Evolutionary conservation across 176 grass and related monocot species (phyloP), one percentile per base, ranked within the genome.

Genomic region (Triticum monococcum): DNA sequence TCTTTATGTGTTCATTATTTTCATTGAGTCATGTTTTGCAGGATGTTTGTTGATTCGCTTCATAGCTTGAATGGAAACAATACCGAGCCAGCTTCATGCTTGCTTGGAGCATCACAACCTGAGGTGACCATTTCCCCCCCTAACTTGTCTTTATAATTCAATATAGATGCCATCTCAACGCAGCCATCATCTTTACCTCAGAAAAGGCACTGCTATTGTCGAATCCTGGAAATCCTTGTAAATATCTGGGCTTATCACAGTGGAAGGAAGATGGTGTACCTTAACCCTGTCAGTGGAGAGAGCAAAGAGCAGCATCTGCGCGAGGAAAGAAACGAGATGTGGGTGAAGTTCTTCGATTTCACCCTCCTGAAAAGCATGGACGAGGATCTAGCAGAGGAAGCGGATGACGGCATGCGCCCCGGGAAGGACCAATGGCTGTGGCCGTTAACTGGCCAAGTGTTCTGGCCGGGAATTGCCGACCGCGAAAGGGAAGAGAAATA

Each of bases 191-290:
- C 28, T 52, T 79, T 87, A 86, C 36, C 94, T 18, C 50, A 98
- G 97, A 99, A 89, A 99, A 96, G 79, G 57, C 90, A 99, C 57
- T 99, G 97, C 86, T 99, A 99, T 82, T 99, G 93, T 87, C 97
- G 94, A 84, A 80, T 99, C 12, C 68, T 99, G 33, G 97, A 96
- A 88, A 37, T 94, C 80, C 90, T 99, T 79, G 90, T 99, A 64
- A 99, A 99, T 81, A 86, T 99, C 38, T 99, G 97, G 97, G 97
- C 94, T 68, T 99, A 99, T 86, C 97, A 99, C 83, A 96, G 97
- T 80, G 92, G 87, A 70, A 92, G 84, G 80, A 94, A 79, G 88
- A 94, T 99, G 88, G 85, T 96, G 9, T 98, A 96, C 82, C 86
- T 98, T 86, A 79, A 96, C 62, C 97, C 97, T 36, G 64, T 88